A percentile compares a stretch with the other conserved stretches of the same genome.
phyloP scores from a whole-genome alignment of 495 filamentous ascomycete genomes.

The Bryoglossum gracile region DNA sequence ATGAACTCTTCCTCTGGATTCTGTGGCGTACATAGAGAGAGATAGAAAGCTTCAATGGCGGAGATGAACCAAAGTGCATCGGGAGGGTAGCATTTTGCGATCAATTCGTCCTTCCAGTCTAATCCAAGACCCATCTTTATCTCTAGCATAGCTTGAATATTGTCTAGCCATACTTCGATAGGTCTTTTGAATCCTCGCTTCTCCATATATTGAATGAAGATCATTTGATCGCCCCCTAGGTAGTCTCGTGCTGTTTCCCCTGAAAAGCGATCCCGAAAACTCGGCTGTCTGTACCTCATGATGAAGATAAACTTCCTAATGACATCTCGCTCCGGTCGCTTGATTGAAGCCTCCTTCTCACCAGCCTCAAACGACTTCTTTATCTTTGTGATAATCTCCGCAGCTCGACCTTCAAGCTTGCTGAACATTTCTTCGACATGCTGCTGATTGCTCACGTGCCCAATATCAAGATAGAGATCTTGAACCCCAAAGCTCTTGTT shows the following conservation, averaged over 20 bases:
- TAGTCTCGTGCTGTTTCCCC: conserved; percentile 32
- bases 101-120: conserved; percentile 31
- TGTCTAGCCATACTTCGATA: conserved; percentile 45
- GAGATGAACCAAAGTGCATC: conserved; percentile 39
- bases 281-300: conserved; percentile 39
- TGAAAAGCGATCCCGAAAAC: conserved; percentile 32
- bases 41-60: conserved; percentile 34
- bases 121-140: conserved; percentile 34
- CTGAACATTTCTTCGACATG: conserved; percentile 1
- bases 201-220: conserved; percentile 37
- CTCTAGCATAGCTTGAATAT: conserved; percentile 40
- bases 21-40: conserved; percentile 39
- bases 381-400: conserved; percentile 3
- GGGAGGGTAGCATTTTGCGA: conserved; percentile 29
- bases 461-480: conserved; percentile 12
- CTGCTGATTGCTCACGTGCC: background rate
- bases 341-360: conserved; percentile 27
- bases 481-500: background rate
- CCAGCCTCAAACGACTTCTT: conserved; percentile 9
- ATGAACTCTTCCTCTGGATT: conserved; percentile 39
- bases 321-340: conserved; percentile 32
- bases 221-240: conserved; percentile 30
- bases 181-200: conserved; percentile 36
- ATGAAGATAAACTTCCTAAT: conserved; percentile 50
- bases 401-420: conserved; percentile 1